Evolutionary conservation across 2,329 filamentous ascomycete genomes (phyloP), one percentile per base, ranked within the genome.

Genomic region (Colletotrichum sojae): DNA sequence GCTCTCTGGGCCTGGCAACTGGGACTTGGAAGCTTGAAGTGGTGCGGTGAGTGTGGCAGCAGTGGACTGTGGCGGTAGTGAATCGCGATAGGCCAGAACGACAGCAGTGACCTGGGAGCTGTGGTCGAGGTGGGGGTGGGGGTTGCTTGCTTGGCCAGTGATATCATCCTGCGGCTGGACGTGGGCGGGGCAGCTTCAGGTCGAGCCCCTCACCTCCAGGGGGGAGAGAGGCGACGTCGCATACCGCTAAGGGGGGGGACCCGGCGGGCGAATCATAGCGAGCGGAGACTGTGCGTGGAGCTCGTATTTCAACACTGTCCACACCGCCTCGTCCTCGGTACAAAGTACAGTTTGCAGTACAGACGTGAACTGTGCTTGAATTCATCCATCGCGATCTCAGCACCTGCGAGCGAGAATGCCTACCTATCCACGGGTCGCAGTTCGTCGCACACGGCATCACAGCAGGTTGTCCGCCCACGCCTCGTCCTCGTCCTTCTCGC

Each of bases 381-480:
- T 36, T 36, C 8, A 36, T 36, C 31, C 8, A 36, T 36, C 31
- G 31, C 10, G 31, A 36, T 36, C 31, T 36, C 5, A 36, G 10
- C 31, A 36, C 31, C 31, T 36, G 8, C 31, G 31, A 36, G 31
- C 31, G 31, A 36, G 31, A 36, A 36, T 36, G 31, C 31, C 31
- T 36, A 36, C 31, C 31, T 10, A 36, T 10, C 31, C 31, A 36
- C 31, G 31, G 31, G 8, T 36, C 5, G 31, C 31, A 36, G 5
- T 36, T 2, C 6, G 10, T 36, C 31, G 9, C 5, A 36, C 8
- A 36, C 10, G 3, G 31, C 31, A n/a, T 43, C 40, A 70, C 5
- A 70, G 57, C 57, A 72, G 20, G 51, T 72, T 72, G 43, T 72
- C 66, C 3, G 71, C 71, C 71, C 71, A 72, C 4, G 66, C 69